A percentile compares a stretch with the other conserved stretches of the same genome.
Conservation (phyloP, 225 moss, liverwort and hornwort genomes). For the Thuidium tamariscinum region DNA sequence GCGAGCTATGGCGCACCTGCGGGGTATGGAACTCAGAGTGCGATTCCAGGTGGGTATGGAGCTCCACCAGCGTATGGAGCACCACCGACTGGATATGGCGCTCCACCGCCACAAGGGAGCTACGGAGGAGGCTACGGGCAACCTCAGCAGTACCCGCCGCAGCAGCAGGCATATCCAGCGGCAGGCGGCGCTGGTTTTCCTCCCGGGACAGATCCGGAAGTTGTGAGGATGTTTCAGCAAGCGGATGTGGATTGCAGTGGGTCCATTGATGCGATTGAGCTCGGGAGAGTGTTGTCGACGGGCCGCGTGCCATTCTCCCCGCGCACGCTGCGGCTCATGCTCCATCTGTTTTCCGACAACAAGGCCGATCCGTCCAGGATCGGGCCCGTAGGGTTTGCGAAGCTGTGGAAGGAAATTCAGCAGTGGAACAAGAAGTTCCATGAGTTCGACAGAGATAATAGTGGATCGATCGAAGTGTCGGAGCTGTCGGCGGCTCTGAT, state of each 20-base stretch:
- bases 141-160: conserved; percentile 26
- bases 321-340: conserved; percentile 80
- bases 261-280: conserved; percentile 23
- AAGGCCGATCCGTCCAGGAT: conserved; percentile 22
- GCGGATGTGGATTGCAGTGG: conserved; percentile 40
- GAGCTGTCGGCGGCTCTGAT: conserved; percentile 66
- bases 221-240: conserved; percentile 22
- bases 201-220: conserved; percentile 30
- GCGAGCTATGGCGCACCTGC: neutral
- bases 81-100: conserved; percentile 4
- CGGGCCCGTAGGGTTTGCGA: conserved; percentile 57
- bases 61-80: neutral
- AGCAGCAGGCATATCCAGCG: conserved; percentile 4
- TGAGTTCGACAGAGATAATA: conserved; percentile 73
- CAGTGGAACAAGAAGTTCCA: conserved; percentile 65
- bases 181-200: conserved; percentile 7
- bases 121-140: conserved; percentile 14
- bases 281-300: conserved; percentile 24
- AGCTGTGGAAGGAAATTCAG: conserved; percentile 77
- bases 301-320: conserved; percentile 36
- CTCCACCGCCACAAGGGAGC: neutral
- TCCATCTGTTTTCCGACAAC: conserved; percentile 57
- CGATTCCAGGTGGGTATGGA: neutral
- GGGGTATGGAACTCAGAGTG: neutral
- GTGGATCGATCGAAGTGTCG: conserved; percentile 68